These are phyloP conservation scores for Hydnum rufescens DNA, from an alignment of 768 basidiomycete genomes.

Conservation along the genomic window DNA sequence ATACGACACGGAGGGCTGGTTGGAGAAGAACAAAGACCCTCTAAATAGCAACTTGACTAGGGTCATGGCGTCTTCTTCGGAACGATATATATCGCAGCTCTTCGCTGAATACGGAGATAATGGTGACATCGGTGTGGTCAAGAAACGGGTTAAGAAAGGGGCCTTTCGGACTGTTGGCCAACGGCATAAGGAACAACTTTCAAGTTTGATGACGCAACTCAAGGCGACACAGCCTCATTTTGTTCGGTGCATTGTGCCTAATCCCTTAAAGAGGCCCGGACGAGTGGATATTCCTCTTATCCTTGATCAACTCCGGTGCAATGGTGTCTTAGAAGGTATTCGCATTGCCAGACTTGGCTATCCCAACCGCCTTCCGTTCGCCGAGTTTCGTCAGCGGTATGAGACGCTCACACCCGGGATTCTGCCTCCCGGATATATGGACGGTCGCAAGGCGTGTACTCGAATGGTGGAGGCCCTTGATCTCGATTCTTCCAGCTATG, in stretches of 20 bases:
- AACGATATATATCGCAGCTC: slow-evolving; percentile 60
- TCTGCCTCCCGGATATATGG: slow-evolving; percentile 91
- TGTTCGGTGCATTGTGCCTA: slow-evolving; percentile 95
- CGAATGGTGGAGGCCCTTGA: slow-evolving; percentile 81
- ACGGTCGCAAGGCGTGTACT: slow-evolving; percentile 82
- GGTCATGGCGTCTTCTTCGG: slow-evolving; percentile 63
- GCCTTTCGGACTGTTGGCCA: slow-evolving; percentile 93
- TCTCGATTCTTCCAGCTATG: slow-evolving; percentile 66
- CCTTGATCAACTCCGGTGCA: slow-evolving; percentile 89
- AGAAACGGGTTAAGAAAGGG: slow-evolving; percentile 81
- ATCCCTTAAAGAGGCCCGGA: slow-evolving; percentile 74
- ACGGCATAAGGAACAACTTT: slow-evolving; percentile 86
- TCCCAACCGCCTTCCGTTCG: slow-evolving; percentile 89
- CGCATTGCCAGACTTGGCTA: slow-evolving; percentile 94
- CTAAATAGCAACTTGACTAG: slow-evolving; percentile 89
- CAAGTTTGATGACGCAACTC: slow-evolving; percentile 78
- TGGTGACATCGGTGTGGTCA: slow-evolving; percentile 19
- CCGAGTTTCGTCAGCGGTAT: slow-evolving; percentile 93
- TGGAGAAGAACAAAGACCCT: slow-evolving; percentile 99
- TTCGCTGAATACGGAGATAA: slow-evolving; percentile 64
- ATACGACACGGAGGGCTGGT: slow-evolving; percentile 88
- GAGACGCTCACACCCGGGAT: slow-evolving; percentile 88
- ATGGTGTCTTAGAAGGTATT: slow-evolving; percentile 97
- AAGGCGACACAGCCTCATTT: slow-evolving; percentile 94
- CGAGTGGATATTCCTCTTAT: slow-evolving; percentile 86